Conservation (phyloP, 257 asterid genomes). For the Salvia rosmarinus region DNA sequence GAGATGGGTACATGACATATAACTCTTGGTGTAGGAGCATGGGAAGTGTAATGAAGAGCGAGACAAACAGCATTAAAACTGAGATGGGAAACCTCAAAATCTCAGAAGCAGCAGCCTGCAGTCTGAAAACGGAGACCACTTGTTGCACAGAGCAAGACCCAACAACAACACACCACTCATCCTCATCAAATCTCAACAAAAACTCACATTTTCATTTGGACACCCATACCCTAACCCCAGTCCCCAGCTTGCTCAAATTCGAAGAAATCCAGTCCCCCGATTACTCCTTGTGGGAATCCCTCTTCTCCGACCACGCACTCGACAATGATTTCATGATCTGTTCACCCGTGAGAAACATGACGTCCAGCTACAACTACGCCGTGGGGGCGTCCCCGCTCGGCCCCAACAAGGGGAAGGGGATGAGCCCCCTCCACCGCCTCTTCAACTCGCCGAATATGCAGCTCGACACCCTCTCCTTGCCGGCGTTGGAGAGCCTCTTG, state of each 20-base stretch:
- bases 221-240: conserved; percentile 29
- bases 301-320: conserved; percentile 54
- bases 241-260: conserved; percentile 43
- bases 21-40: conserved; percentile 37
- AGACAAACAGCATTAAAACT: conserved; percentile 27
- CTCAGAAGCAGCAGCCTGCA: conserved; percentile 21
- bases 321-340: conserved; percentile 79
- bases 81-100: conserved; percentile 40
- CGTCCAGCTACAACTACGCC: conserved; percentile 14
- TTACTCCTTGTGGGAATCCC: conserved; percentile 64
- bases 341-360: conserved; percentile 62
- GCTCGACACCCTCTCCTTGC: conserved; percentile 61
- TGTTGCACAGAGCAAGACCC: conserved; percentile 41
- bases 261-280: conserved; percentile 67
- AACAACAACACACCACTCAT: conserved; percentile 23
- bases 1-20: neutral
- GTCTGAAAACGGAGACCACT: conserved; percentile 30
- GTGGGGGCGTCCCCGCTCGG: conserved; percentile 57
- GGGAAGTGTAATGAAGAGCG: conserved; percentile 42
- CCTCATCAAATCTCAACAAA: no score
- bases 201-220: no score
- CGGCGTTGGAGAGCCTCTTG: conserved; percentile 61
- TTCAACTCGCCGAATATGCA: conserved; percentile 67
- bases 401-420: conserved; percentile 58
- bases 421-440: conserved; percentile 72